phyloP scores from a whole-genome alignment of 2,329 filamentous ascomycete genomes.

The Tolypocladium tundrense region DNA sequence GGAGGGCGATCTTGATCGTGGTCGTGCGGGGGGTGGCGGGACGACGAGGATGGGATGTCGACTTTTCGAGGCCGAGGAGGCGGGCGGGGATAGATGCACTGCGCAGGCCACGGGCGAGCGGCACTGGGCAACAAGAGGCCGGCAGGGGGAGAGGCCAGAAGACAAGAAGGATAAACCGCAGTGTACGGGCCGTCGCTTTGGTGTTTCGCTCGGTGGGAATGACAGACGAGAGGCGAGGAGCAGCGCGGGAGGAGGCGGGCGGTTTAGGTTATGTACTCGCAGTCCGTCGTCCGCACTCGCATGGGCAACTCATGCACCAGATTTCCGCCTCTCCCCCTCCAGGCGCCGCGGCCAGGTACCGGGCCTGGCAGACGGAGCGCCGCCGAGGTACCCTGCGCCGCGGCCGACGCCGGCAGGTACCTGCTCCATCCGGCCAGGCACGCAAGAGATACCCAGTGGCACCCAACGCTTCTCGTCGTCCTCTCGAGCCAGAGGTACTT shows the following conservation, averaged over 20 bases:
- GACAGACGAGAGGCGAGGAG: not conserved
- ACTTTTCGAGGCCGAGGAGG: not conserved
- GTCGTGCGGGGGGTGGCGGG: not conserved
- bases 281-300: not conserved
- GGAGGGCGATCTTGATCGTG: not conserved
- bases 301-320: not conserved
- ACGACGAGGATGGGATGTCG: not conserved
- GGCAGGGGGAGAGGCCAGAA: not conserved
- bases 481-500: not conserved
- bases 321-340: not conserved
- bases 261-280: not conserved
- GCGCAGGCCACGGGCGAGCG: not conserved
- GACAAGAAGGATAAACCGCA: not conserved
- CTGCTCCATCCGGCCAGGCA: not conserved
- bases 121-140: not conserved
- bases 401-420: not conserved
- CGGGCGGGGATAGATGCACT: not conserved
- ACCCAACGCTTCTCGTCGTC: not conserved
- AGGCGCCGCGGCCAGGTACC: not conserved
- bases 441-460: not conserved
- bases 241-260: not conserved
- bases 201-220: not conserved
- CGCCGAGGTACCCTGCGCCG: not conserved
- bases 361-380: not conserved
- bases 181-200: not conserved